A percentile compares a stretch with the other conserved stretches of the same genome.
Conservation (phyloP, 805 yeast species). For the Schwanniomyces vanrijiae region DNA sequence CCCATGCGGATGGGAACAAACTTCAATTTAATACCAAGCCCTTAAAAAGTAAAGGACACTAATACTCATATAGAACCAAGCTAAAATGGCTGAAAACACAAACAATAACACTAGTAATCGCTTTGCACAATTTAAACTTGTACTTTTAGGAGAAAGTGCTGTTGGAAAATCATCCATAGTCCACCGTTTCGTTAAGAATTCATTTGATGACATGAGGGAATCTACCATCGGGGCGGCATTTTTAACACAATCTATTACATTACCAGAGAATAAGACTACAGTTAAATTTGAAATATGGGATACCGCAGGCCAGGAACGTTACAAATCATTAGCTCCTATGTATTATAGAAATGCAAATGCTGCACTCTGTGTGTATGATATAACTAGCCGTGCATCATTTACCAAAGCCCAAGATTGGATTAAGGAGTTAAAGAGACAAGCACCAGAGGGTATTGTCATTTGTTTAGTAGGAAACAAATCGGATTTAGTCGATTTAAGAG, state of each 20-base stretch:
- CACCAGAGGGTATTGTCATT: constrained; percentile 69
- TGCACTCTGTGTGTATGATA: constrained; percentile 76
- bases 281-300: constrained; percentile 84
- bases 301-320: constrained; percentile 85
- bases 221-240: constrained; percentile 88
- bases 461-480: constrained; percentile 80
- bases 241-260: constrained; percentile 62
- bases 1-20: not conserved
- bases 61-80: not conserved
- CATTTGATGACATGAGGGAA: constrained; percentile 71
- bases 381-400: constrained; percentile 66
- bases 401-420: constrained; percentile 76
- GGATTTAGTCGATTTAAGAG: constrained; percentile 56
- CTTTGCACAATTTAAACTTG: constrained; percentile 57
- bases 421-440: constrained; percentile 79
- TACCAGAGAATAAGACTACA: constrained; percentile 50
- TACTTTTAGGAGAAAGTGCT: constrained; percentile 77
- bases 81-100: constrained; percentile 6
- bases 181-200: constrained; percentile 66
- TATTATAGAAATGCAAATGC: constrained; percentile 57
- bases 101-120: constrained; percentile 9
- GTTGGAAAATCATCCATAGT: constrained; percentile 70
- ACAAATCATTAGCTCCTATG: constrained; percentile 46
- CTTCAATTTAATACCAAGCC: not conserved
- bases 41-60: not conserved